These are phyloP conservation scores for Gossypioides kirkii DNA, from an alignment of 345 rosid genomes.

Conservation along the genomic window DNA sequence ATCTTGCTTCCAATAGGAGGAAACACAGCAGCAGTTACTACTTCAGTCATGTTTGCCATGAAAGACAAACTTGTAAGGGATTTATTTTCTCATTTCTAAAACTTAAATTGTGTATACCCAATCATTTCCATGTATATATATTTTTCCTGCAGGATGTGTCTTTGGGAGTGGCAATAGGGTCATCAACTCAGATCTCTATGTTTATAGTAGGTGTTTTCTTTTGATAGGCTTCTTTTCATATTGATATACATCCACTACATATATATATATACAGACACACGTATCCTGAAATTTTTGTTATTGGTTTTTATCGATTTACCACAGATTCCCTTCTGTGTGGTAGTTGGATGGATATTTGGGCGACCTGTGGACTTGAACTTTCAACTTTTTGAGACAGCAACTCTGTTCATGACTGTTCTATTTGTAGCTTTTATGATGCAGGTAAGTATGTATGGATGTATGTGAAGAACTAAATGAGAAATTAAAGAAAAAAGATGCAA, in stretches of 20 bases:
- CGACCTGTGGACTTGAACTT: slow-evolving; percentile 76
- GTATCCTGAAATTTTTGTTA: background rate
- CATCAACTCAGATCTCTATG: background rate
- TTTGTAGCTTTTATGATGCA: slow-evolving; percentile 80
- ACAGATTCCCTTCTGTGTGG: slow-evolving; percentile 81
- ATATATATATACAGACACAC: background rate
- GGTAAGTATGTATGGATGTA: slow-evolving; percentile 33
- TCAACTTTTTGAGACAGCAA: slow-evolving; percentile 83
- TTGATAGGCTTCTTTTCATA: background rate
- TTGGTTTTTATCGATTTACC: background rate
- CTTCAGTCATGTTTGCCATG: slow-evolving; percentile 4
- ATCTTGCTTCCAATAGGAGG: slow-evolving; percentile 3
- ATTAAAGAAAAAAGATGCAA: background rate
- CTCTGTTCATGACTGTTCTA: slow-evolving; percentile 64
- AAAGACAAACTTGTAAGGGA: background rate
- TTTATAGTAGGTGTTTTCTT: background rate
- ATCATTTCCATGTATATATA: background rate
- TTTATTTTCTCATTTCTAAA: background rate
- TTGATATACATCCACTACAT: background rate
- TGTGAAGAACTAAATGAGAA: background rate
- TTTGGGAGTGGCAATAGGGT: slow-evolving; percentile 3
- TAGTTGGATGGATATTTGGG: slow-evolving; percentile 78
- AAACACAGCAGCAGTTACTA: slow-evolving; percentile 6
- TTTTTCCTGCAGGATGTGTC: background rate
- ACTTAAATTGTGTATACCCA: background rate